These are phyloP conservation scores for Setaria italica DNA, from an alignment of 202 grass and related monocot genomes.

Conservation along the genomic window DNA sequence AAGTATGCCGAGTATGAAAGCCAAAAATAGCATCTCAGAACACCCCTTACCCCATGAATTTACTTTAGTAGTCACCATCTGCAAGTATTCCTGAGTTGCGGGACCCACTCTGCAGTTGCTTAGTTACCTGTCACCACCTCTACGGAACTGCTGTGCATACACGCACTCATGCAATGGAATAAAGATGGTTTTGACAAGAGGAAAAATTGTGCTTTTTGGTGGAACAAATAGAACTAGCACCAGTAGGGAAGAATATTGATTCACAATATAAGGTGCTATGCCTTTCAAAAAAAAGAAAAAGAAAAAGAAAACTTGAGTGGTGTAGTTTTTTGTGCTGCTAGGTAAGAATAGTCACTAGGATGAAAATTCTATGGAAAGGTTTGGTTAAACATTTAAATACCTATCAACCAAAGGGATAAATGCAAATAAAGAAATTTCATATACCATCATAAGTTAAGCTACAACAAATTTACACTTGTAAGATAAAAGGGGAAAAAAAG, in stretches of 20 bases:
- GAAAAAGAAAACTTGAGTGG: not conserved
- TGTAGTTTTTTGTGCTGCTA: not conserved
- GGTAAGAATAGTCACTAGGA: not conserved
- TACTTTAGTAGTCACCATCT: conserved; percentile 51
- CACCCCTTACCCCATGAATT: conserved; percentile 8
- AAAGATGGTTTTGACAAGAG: conserved; percentile 37
- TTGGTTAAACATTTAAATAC: not conserved
- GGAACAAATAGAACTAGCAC: conserved; percentile 8
- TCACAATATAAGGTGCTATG: conserved; percentile 2
- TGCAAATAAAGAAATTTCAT: conserved; percentile 10
- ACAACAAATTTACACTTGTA: not conserved
- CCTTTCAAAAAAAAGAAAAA: not conserved
- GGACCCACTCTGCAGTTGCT: conserved; percentile 26
- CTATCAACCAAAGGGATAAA: not conserved
- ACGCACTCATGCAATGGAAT: conserved; percentile 46
- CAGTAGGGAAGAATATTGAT: conserved; percentile 10
- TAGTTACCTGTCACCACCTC: conserved; percentile 32
- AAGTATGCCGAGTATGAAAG: conserved; percentile 29
- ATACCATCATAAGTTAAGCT: not conserved
- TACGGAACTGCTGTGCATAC: conserved; percentile 24
- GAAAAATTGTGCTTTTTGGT: conserved; percentile 21
- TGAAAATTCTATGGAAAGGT: not conserved
- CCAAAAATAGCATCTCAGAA: conserved; percentile 26
- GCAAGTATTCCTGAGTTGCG: conserved; percentile 34
- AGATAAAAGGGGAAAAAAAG: too few relatives aligned